Evolutionary conservation across 2,329 filamentous ascomycete species (phyloP).

Genomic region (Penicillium sp.): DNA sequence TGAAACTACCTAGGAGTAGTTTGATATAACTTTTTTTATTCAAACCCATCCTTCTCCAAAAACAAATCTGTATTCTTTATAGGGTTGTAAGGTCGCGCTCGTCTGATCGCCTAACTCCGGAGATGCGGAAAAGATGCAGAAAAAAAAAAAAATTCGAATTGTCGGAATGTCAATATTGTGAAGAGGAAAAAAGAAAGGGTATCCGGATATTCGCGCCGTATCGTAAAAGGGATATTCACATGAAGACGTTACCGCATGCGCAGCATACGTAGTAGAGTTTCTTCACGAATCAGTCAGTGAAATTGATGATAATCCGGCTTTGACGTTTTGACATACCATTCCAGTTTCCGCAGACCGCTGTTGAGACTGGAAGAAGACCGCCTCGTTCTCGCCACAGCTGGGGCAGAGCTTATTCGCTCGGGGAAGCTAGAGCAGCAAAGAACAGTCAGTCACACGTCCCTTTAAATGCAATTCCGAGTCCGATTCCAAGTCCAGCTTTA

Average conservation of each 20-base stretch:
- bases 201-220: conserved; percentile 29
- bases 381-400: conserved; percentile 81
- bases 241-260: conserved; percentile 86
- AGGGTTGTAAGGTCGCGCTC: not conserved
- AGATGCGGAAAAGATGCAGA: conserved; percentile 8
- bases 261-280: conserved; percentile 95
- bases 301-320: not conserved
- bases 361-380: conserved; percentile 98
- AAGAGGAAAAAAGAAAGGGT: conserved; percentile 29
- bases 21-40: not conserved
- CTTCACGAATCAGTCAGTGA: conserved; percentile 51
- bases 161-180: not conserved
- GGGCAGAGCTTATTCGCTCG: conserved; percentile 86
- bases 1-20: not conserved
- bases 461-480: not conserved
- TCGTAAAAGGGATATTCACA: conserved; percentile 32
- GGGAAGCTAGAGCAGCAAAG: conserved; percentile 69
- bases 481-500: not conserved
- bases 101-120: conserved; percentile 16
- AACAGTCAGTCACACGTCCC: conserved; percentile 37
- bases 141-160: conserved; percentile 1
- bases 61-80: not conserved
- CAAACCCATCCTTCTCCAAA: not conserved
- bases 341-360: conserved; percentile 95
- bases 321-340: conserved; percentile 71